A percentile compares a stretch with the other conserved stretches of the same genome.
Conservation (phyloP, 225 moss, liverwort and hornwort genomes). For the Marchantia paleacea region DNA sequence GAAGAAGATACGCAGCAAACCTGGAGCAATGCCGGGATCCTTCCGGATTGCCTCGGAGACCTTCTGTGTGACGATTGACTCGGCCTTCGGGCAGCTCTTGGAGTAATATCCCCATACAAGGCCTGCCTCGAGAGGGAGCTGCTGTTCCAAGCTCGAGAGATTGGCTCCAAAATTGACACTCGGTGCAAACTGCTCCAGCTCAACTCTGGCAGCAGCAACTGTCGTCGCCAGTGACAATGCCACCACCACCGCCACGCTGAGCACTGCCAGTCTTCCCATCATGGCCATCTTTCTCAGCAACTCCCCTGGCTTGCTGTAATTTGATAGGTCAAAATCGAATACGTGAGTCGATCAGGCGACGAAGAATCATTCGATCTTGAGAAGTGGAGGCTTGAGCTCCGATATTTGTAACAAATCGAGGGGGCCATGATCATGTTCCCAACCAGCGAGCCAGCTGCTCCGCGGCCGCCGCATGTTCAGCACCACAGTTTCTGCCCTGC, state of each 20-base stretch:
- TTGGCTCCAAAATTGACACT: conserved; percentile 8
- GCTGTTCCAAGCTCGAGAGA: conserved; percentile 18
- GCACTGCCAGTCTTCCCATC: background rate
- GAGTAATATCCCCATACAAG: conserved; percentile 21
- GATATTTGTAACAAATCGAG: background rate
- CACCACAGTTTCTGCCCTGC: background rate
- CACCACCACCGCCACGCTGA: background rate
- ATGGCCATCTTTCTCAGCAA: background rate
- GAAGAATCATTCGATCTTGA: background rate
- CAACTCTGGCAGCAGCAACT: background rate
- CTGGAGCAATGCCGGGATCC: conserved; percentile 23
- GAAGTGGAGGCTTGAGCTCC: background rate
- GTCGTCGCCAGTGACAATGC: background rate
- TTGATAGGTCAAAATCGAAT: background rate
- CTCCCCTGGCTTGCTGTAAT: background rate
- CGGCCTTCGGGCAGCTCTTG: conserved; percentile 16
- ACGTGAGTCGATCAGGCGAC: background rate
- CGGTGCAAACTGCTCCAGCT: conserved; percentile 1
- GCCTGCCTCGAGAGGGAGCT: conserved; percentile 12
- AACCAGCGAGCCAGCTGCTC: background rate
- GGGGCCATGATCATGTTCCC: background rate
- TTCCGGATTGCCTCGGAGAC: conserved; percentile 1
- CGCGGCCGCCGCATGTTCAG: background rate
- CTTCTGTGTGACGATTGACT: background rate
- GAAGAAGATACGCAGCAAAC: conserved; percentile 34